Evolutionary conservation across 2,329 filamentous ascomycete species (phyloP).

Genomic region (Colletotrichum sp.): DNA sequence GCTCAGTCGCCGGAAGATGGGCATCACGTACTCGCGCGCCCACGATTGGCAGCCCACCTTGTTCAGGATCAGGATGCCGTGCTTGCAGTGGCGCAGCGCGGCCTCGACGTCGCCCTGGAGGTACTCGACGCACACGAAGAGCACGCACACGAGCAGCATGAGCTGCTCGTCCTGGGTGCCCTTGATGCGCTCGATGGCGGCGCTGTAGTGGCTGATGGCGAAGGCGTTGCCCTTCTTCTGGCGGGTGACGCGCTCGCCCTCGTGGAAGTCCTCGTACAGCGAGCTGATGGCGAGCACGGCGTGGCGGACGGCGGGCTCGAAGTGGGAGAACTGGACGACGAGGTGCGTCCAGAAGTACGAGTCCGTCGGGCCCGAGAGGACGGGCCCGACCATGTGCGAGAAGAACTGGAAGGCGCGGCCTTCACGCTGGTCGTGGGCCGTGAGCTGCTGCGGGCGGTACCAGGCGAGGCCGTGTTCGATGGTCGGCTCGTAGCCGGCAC

Average conservation of each 20-base stretch:
- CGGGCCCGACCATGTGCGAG: slow-evolving; percentile 13
- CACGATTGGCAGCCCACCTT: slow-evolving; percentile 33
- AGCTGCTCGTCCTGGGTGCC: slow-evolving; percentile 30
- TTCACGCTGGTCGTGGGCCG: slow-evolving; percentile 24
- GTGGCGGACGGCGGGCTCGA: slow-evolving; percentile 52
- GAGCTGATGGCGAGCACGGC: slow-evolving; percentile 54
- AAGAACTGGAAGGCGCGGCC: slow-evolving; percentile 21
- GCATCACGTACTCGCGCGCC: slow-evolving; percentile 36
- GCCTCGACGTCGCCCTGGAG: slow-evolving; percentile 51
- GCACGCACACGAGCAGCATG: slow-evolving; percentile 49
- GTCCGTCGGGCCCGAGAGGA: slow-evolving; percentile 17
- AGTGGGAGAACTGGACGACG: slow-evolving; percentile 50
- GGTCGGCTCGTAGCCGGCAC: slow-evolving; percentile 11
- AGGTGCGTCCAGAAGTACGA: slow-evolving; percentile 47
- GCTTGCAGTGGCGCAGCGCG: slow-evolving; percentile 25
- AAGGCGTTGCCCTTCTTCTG: slow-evolving; percentile 14
- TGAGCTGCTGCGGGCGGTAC: slow-evolving; percentile 20
- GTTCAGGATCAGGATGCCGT: slow-evolving; percentile 13
- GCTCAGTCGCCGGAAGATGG: slow-evolving; percentile 7
- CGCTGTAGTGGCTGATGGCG: slow-evolving; percentile 29
- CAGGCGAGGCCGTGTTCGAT: slow-evolving; percentile 14
- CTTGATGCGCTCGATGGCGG: slow-evolving; percentile 29
- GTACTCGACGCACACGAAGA: slow-evolving; percentile 60
- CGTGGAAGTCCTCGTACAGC: slow-evolving; percentile 41
- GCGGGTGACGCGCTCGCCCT: slow-evolving; percentile 10